Conservation (phyloP, 1,284 basidiomycete species). For the Heterobasidion occidentale region DNA sequence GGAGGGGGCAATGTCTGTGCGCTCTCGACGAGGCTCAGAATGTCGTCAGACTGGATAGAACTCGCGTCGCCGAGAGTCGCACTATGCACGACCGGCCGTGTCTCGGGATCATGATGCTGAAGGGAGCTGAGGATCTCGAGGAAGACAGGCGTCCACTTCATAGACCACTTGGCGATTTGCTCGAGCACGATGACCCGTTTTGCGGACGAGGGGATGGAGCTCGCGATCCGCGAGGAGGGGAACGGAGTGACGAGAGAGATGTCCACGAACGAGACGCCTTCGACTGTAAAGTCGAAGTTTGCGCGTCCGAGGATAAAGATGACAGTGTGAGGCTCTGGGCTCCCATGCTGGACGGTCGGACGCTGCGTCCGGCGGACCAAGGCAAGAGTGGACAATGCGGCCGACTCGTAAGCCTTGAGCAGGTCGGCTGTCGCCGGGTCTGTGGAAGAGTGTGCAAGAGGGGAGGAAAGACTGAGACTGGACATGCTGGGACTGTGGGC, state of each 20-base stretch:
- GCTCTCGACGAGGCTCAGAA: slow-evolving; percentile 40
- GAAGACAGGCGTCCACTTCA: slow-evolving; percentile 86
- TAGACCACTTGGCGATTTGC: slow-evolving; percentile 66
- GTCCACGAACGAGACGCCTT: slow-evolving; percentile 59
- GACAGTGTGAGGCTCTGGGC: slow-evolving; percentile 52
- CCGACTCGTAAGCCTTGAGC: slow-evolving; percentile 54
- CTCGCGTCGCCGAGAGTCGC: slow-evolving; percentile 49
- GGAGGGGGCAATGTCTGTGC: slow-evolving; percentile 27
- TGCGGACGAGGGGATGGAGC: slow-evolving; percentile 55
- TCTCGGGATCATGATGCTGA: slow-evolving; percentile 48
- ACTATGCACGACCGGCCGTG: slow-evolving; percentile 48
- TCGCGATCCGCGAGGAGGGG: slow-evolving; percentile 54
- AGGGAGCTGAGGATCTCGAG: slow-evolving; percentile 75
- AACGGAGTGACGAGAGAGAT: slow-evolving; percentile 76
- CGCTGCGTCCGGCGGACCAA: slow-evolving; percentile 55
- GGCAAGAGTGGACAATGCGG: slow-evolving; percentile 53
- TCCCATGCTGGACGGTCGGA: slow-evolving; percentile 38
- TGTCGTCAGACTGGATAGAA: slow-evolving; percentile 33
- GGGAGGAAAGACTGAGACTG: neutral
- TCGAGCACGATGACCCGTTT: slow-evolving; percentile 82
- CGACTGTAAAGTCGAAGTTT: slow-evolving; percentile 34
- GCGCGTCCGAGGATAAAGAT: slow-evolving; percentile 65
- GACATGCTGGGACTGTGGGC: slow-evolving; percentile 15
- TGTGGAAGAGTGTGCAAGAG: neutral
- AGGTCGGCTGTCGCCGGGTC: slow-evolving; percentile 20